phyloP scores from a whole-genome alignment of 2,329 filamentous ascomycete species.

The Aspergillus tamarii region DNA sequence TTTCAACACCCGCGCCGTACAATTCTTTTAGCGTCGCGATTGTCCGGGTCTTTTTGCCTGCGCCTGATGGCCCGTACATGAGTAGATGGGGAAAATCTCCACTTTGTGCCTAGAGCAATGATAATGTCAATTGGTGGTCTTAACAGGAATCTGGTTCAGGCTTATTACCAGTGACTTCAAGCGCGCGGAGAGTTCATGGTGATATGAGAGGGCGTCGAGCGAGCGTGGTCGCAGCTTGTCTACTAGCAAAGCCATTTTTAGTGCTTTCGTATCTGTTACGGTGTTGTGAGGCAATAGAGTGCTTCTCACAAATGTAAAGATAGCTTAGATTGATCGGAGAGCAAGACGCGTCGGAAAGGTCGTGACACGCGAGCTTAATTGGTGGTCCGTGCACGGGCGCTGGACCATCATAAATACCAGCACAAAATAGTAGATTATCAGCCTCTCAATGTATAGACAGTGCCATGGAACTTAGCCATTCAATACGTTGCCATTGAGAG shows the following conservation, averaged over 20 bases:
- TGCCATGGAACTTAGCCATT: neutral
- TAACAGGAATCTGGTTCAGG: neutral
- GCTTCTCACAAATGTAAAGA: conserved; percentile 4
- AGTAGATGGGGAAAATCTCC: conserved; percentile 97
- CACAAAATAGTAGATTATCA: neutral
- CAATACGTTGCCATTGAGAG: neutral
- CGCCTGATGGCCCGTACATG: conserved; percentile 93
- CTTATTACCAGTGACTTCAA: conserved; percentile 75
- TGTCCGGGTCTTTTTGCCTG: conserved; percentile 96
- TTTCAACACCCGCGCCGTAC: conserved; percentile 95
- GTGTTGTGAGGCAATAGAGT: neutral
- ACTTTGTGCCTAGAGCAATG: conserved; percentile 76
- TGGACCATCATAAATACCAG: conserved; percentile 8
- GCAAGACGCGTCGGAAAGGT: conserved; percentile 35
- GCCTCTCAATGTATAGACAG: neutral
- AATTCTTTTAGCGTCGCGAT: conserved; percentile 94
- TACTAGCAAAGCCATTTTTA: conserved; percentile 64
- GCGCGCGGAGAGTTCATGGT: conserved; percentile 82
- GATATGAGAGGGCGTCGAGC: conserved; percentile 73
- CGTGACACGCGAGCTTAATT: conserved; percentile 44
- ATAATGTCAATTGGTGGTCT: neutral
- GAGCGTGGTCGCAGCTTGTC: conserved; percentile 62
- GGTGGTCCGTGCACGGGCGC: conserved; percentile 36
- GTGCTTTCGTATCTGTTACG: neutral
- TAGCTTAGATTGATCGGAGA: conserved; percentile 15